phyloP scores from a whole-genome alignment of 768 basidiomycete genomes.

The Tephrocybe rancida region DNA sequence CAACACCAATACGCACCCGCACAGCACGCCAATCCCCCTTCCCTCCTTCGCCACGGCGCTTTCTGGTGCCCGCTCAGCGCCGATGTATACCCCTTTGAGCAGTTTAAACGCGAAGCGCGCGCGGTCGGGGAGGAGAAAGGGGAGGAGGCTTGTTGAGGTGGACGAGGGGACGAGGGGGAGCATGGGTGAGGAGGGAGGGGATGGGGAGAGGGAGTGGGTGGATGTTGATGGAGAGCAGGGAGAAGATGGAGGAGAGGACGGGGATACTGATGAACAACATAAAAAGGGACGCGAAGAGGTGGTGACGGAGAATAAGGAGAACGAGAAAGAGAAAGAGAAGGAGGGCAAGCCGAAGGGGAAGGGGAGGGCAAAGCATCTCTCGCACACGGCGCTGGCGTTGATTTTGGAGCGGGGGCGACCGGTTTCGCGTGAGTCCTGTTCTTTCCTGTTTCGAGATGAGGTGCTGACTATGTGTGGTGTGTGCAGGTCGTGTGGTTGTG shows the following conservation, averaged over 20 bases:
- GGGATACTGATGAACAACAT: too few species aligned
- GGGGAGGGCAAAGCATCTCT: conserved; percentile 47
- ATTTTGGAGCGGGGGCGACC: conserved; percentile 83
- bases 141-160: too few species aligned
- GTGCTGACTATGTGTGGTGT: background rate
- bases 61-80: background rate
- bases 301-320: background rate
- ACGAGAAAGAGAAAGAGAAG: too few species aligned
- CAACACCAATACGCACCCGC: background rate
- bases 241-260: too few species aligned
- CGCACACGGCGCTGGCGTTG: conserved; percentile 75
- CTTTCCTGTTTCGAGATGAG: background rate
- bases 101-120: too few species aligned
- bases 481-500: conserved; percentile 64
- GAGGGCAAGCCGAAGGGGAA: background rate
- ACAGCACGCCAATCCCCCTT: conserved; percentile 31
- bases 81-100: too few species aligned
- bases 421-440: conserved; percentile 55
- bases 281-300: background rate
- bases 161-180: too few species aligned
- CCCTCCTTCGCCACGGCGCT: conserved; percentile 43
- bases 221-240: too few species aligned
- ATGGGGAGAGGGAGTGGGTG: too few species aligned
- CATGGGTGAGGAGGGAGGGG: too few species aligned
- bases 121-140: too few species aligned